Evolutionary conservation across 805 yeast genomes (phyloP), one percentile per base, ranked within the genome.

Genomic region (Kodamaea leandrae): DNA sequence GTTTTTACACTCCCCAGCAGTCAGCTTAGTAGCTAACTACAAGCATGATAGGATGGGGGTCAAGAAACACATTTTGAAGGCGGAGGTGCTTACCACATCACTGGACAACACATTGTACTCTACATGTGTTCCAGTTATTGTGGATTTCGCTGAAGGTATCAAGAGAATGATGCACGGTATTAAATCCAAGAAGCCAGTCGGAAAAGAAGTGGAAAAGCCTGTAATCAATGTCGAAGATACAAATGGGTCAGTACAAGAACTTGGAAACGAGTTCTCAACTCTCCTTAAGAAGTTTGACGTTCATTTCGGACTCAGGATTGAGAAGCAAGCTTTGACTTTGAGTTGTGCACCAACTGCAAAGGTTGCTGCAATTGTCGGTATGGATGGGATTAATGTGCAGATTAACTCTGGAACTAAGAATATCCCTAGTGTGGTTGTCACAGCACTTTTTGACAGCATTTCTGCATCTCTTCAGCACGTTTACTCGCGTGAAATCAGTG

Each of bases 331-430:
- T 32, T 57, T 93, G 16, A 76, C 84, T 2, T 66, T 93, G 39
- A 85, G 95, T 50, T 93, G 99, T 71, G 91, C 86, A 46, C 99
- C 99, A 1, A 82, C 82, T 13, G 98, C 98, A 0, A 88, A 86
- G 55, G 93, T 93, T 2, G 89, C 88, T 27, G 95, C 97, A 0
- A 77, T 84, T 25, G 82, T 88, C 12, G 84, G 88, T 6, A 74
- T 83, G 16, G 83, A 80, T 15, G 82, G 83, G 0, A 75, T 87
- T n/a, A 76, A 72, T 16, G 49, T 87, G 25, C 77, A 78, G 37
- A 48, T 83, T 6, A 75, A 76, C 30, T 68, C 86, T 1, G 74
- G 77, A 33, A 16, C 33, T 3, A 48, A 70, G 3, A 67, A 68
- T 20, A 67, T 73, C 2, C 51, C 65, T 3, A 48, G 54, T 2